Evolutionary conservation across 2,329 filamentous ascomycete genomes (phyloP).

Genomic region (Claviceps spartinae): DNA sequence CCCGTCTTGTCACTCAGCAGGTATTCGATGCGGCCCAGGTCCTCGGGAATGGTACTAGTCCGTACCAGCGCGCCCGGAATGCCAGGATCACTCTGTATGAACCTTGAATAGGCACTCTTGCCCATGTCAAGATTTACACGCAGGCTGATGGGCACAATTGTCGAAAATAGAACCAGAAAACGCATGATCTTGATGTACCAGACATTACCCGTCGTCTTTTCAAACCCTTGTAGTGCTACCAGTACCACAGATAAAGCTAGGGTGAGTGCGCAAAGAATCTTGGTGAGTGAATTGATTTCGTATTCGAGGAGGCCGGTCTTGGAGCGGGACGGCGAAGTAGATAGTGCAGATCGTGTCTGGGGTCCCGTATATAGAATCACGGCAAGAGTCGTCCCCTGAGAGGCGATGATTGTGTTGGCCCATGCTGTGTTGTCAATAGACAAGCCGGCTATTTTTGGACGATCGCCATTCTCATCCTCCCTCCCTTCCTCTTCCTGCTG

Average conservation of each 20-base stretch:
- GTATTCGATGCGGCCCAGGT: constrained; percentile 90
- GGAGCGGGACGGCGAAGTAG: constrained; percentile 79
- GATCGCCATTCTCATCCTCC: constrained; percentile 10
- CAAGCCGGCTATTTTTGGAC: constrained; percentile 52
- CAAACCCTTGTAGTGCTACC: constrained; percentile 75
- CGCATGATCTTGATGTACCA: constrained; percentile 98
- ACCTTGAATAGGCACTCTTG: constrained; percentile 89
- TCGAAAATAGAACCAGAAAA: constrained; percentile 98
- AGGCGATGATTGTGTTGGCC: constrained; percentile 95
- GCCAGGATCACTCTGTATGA: constrained; percentile 81
- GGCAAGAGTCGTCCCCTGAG: constrained; percentile 75
- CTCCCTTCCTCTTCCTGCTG: constrained; percentile 3
- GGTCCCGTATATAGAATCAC: constrained; percentile 90
- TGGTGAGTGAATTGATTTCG: constrained; percentile 94
- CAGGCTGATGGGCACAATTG: constrained; percentile 92
- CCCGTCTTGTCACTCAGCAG: constrained; percentile 94
- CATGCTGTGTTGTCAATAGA: constrained; percentile 96
- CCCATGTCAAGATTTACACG: constrained; percentile 95
- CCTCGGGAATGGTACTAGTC: constrained; percentile 94
- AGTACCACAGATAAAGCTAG: constrained; percentile 74
- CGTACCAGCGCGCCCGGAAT: constrained; percentile 88
- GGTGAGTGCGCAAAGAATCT: constrained; percentile 85
- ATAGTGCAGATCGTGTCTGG: constrained; percentile 85
- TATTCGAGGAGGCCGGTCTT: constrained; percentile 90
- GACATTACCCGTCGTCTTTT: constrained; percentile 46